Conservation (phyloP, 2,329 filamentous ascomycete species). For the Scolecobasidium constrictum region DNA sequence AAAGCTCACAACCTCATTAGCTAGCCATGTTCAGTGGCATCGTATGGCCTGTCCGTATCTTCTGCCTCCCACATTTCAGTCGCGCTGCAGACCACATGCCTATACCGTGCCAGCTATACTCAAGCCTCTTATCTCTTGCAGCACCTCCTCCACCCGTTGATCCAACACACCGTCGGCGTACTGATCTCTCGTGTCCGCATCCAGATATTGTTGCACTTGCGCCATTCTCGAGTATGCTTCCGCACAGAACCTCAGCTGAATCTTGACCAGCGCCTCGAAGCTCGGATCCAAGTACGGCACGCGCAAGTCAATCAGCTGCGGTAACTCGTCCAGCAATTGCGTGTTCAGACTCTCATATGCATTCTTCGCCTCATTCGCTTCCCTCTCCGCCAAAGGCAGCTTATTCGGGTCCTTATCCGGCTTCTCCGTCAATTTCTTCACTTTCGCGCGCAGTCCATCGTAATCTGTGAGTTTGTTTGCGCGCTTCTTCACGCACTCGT, state of each 20-base stretch:
- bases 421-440: slow-evolving; percentile 95
- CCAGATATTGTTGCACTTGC: slow-evolving; percentile 96
- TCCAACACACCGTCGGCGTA: slow-evolving; percentile 92
- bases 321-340: slow-evolving; percentile 83
- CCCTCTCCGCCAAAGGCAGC: slow-evolving; percentile 89
- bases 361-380: slow-evolving; percentile 84
- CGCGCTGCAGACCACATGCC: too few species aligned
- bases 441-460: slow-evolving; percentile 87
- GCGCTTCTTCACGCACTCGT: slow-evolving; percentile 98
- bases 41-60: too few species aligned
- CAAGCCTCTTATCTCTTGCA: slow-evolving; percentile 93
- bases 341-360: slow-evolving; percentile 97
- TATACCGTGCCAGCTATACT: slow-evolving; percentile 63
- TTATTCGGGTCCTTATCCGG: slow-evolving; percentile 98
- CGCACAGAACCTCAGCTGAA: slow-evolving; percentile 92
- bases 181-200: slow-evolving; percentile 88
- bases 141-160: slow-evolving; percentile 80
- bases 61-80: too few species aligned
- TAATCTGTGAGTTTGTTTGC: slow-evolving; percentile 98
- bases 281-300: slow-evolving; percentile 95
- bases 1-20: too few species aligned
- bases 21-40: too few species aligned
- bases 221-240: slow-evolving; percentile 98
- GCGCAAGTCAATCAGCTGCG: slow-evolving; percentile 90
- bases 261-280: slow-evolving; percentile 97